phyloP scores from a whole-genome alignment of 805 yeast species.

The Maudiozyma bulderi region DNA sequence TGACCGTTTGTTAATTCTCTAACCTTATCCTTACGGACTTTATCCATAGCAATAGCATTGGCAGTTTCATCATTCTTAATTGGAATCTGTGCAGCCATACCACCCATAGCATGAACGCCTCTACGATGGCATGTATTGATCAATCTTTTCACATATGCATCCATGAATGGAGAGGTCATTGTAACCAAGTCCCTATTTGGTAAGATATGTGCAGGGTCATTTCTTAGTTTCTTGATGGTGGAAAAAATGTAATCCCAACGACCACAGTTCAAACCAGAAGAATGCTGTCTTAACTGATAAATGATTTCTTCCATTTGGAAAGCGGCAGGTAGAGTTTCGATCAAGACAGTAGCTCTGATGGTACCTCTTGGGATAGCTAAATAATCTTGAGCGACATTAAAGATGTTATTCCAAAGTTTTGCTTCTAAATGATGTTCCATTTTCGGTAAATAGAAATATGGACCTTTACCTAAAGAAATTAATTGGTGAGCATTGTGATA shows the following conservation, averaged over 20 bases:
- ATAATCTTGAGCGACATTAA: constrained; percentile 65
- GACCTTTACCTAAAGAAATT: constrained; percentile 59
- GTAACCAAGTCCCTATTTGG: constrained; percentile 75
- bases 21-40: constrained; percentile 65
- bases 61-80: constrained; percentile 59
- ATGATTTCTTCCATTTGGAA: constrained; percentile 81
- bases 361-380: constrained; percentile 63
- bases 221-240: constrained; percentile 65
- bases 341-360: constrained; percentile 69
- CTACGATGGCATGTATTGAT: constrained; percentile 68
- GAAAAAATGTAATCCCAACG: constrained; percentile 85
- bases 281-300: constrained; percentile 66
- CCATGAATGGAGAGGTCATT: constrained; percentile 78
- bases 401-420: constrained; percentile 72
- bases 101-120: constrained; percentile 82
- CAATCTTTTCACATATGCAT: constrained; percentile 62
- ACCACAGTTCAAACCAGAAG: constrained; percentile 77
- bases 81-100: constrained; percentile 85
- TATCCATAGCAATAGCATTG: constrained; percentile 59
- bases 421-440: constrained; percentile 84
- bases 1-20: constrained; percentile 72
- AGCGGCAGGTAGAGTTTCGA: constrained; percentile 78
- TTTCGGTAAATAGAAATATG: constrained; percentile 75
- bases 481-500: constrained; percentile 62
- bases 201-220: constrained; percentile 52